phyloP scores from a whole-genome alignment of 306 rosid genomes.

The Rubus parviflorus region DNA sequence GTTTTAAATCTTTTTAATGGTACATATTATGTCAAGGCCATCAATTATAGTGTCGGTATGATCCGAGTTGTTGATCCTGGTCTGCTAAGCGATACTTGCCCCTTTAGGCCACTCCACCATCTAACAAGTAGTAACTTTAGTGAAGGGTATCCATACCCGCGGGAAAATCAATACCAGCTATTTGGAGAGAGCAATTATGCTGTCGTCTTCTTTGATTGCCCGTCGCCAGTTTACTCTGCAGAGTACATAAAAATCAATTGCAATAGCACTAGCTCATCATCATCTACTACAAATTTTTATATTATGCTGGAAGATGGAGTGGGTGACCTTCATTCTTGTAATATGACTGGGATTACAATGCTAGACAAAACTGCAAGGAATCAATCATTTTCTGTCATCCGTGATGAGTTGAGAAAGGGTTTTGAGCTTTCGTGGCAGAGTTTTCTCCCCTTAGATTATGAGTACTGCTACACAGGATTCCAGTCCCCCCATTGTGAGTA shows the following conservation, averaged over 20 bases:
- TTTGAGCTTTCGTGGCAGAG: fast-evolving
- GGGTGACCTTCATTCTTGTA: conserved; percentile 4
- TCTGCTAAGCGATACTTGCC: neutral
- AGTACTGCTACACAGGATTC: neutral
- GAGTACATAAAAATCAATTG: neutral
- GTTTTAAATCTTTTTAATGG: neutral
- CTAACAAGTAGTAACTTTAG: fast-evolving
- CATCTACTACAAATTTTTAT: conserved; percentile 1
- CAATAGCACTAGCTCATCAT: neutral
- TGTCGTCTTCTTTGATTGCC: too few relatives aligned
- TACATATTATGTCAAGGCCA: conserved; percentile 16
- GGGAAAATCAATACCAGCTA: too few relatives aligned
- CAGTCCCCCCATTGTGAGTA: neutral
- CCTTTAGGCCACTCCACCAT: conserved; percentile 1
- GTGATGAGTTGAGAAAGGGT: neutral
- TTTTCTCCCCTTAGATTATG: fast-evolving
- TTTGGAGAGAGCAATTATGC: too few relatives aligned
- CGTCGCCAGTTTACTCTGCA: neutral
- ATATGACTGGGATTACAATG: neutral
- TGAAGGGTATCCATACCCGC: too few relatives aligned
- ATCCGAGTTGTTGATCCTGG: conserved; percentile 28
- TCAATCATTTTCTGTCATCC: neutral
- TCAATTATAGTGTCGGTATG: neutral
- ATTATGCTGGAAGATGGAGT: neutral
- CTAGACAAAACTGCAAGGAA: fast-evolving